Conservation (phyloP, 768 basidiomycete genomes). For the Tephrocybe sp. region DNA sequence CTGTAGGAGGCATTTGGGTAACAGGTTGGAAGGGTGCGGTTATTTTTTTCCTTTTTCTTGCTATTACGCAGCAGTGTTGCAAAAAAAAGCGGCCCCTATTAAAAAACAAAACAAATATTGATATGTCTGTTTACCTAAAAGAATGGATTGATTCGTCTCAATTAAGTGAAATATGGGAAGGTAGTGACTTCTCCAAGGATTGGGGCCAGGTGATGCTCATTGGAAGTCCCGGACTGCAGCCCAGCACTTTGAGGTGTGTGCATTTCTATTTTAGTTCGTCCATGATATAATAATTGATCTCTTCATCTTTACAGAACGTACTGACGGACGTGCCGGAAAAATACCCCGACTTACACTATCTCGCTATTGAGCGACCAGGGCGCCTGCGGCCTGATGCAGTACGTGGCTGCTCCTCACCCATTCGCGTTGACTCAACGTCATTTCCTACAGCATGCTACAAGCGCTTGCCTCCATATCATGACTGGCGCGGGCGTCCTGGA, state of each 20-base stretch:
- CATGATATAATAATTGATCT: constrained; percentile 9
- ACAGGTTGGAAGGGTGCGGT: too few species aligned
- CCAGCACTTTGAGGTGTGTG: constrained; percentile 58
- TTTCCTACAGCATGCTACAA: constrained; percentile 33
- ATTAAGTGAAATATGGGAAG: too few species aligned
- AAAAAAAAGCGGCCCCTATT: too few species aligned
- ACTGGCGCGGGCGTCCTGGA: constrained; percentile 47
- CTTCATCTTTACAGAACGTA: constrained; percentile 33
- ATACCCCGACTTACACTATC: constrained; percentile 56
- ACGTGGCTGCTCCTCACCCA: constrained; percentile 22
- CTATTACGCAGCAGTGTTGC: too few species aligned
- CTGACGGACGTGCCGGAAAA: constrained; percentile 30
- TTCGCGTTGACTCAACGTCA: neutral
- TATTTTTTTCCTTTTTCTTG: too few species aligned
- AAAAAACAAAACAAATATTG: too few species aligned
- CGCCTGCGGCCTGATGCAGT: constrained; percentile 65
- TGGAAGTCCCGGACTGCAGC: too few species aligned
- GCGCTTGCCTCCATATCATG: constrained; percentile 49
- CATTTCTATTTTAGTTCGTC: neutral
- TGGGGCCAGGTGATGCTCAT: too few species aligned
- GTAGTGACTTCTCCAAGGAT: too few species aligned
- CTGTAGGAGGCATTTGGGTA: too few species aligned
- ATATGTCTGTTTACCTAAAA: too few species aligned
- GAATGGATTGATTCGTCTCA: too few species aligned
- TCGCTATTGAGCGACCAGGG: constrained; percentile 60